phyloP scores from a whole-genome alignment of 2,329 filamentous ascomycete species.

The Stachybotrys chartarum region DNA sequence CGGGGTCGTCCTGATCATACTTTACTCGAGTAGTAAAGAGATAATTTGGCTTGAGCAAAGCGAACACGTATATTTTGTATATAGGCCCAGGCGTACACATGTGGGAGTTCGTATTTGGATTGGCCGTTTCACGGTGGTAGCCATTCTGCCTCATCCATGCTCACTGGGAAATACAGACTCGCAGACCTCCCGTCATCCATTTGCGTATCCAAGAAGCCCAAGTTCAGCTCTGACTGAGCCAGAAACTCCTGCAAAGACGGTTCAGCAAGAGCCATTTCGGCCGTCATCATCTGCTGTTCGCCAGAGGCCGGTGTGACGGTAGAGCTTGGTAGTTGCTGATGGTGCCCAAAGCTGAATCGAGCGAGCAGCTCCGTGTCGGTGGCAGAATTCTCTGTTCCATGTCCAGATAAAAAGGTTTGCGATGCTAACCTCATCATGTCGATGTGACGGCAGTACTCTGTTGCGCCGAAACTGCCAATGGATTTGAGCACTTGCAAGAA shows the following conservation, averaged over 20 bases:
- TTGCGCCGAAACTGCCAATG: conserved; percentile 32
- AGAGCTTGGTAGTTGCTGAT: background rate
- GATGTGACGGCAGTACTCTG: conserved; percentile 32
- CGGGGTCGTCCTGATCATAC: background rate
- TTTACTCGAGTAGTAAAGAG: no score
- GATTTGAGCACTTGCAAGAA: conserved; percentile 30
- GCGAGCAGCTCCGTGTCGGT: background rate
- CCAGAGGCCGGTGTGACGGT: background rate
- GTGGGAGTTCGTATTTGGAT: no score
- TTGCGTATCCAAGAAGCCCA: conserved; percentile 24
- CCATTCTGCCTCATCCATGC: background rate
- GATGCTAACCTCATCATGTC: conserved; percentile 24
- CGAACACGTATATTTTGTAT: no score
- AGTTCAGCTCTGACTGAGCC: conserved; percentile 22
- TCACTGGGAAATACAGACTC: background rate
- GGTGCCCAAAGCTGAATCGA: background rate
- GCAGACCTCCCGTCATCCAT: conserved; percentile 2
- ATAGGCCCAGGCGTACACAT: no score
- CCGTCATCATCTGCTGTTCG: conserved; percentile 11
- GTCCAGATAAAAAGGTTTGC: conserved; percentile 1
- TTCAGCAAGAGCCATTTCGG: conserved; percentile 26
- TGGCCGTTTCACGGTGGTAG: background rate
- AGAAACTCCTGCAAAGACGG: conserved; percentile 26
- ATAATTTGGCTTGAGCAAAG: no score
- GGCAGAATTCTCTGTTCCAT: no score